Base-by-base conservation (phyloP, 2,329 filamentous ascomycete genomes). In the Alternaria triticina region DNA sequence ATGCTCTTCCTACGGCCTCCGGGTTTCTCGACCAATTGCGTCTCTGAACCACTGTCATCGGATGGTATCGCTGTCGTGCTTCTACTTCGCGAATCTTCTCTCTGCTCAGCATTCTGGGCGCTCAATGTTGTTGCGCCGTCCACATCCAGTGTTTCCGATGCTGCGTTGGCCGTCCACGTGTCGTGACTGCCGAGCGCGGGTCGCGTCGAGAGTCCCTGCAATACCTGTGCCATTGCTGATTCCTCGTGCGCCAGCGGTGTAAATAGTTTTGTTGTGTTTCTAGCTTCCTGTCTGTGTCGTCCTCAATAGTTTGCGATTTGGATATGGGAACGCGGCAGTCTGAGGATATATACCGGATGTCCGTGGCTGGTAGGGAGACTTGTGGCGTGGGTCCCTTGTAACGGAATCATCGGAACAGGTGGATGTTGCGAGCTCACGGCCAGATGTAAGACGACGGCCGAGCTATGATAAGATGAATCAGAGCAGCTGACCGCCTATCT, bases 91-190 rank as follows among this genome's bases (percentile, higher is more conserved):
- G 76, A 76, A 51, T 79, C 79, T 46, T 74, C 69, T 15, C 80
- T 70, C 23, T 81, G 70, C 7, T 75, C 78, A 56, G 78, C 77
- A 3, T 79, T 72, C 54, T 81, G 74, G 9, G 79, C 61, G 36
- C 79, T 71, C 50, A 82, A 61, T 23, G 78, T 72, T 58, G 81
- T 80, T 60, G 82, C 80, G 65, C 81, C 77, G 60, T 84, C 82
- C n/a, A 80, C 72, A 23, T 81, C 77, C 40, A 73, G 71, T 46
- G 69, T 61, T n/a, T 63, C 66, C 7, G 71, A 70, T n/a, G 67
- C 66, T 17, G 62, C 59, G 9, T 74, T 73, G 40, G 72, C 70
- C 28, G 73, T 75, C 74, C 75, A 77, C 17, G 74, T 69, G 44
- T 68, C 73, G 22, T 72, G 70, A 22, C 64, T 70, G 12, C 61